Evolutionary conservation across 805 yeast species (phyloP).

Genomic region (Phaffomyces antillensis): DNA sequence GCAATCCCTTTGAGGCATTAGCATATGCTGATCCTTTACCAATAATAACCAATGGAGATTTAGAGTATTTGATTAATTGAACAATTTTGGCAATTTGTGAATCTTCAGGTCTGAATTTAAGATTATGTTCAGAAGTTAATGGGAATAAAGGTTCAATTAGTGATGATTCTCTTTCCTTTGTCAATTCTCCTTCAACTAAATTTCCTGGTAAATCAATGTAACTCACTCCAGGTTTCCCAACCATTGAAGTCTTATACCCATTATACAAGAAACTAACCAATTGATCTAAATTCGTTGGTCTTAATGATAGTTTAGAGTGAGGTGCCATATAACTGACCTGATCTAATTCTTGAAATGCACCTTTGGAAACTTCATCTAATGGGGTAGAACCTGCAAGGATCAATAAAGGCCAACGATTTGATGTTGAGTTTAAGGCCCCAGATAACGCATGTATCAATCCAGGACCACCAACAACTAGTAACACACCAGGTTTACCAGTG

Average conservation of each 20-base stretch:
- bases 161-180: background rate
- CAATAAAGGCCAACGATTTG: slow-evolving; percentile 59
- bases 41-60: slow-evolving; percentile 46
- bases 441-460: slow-evolving; percentile 64
- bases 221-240: slow-evolving; percentile 53
- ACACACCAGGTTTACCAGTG: slow-evolving; percentile 58
- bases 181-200: slow-evolving; percentile 30
- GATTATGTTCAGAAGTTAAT: slow-evolving; percentile 4
- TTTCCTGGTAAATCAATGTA: slow-evolving; percentile 64
- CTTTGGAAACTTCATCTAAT: slow-evolving; percentile 40
- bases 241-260: slow-evolving; percentile 37
- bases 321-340: slow-evolving; percentile 45
- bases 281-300: slow-evolving; percentile 28
- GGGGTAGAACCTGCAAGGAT: slow-evolving; percentile 62
- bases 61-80: slow-evolving; percentile 26
- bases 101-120: slow-evolving; percentile 26
- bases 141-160: background rate
- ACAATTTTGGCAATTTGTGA: slow-evolving; percentile 30
- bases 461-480: slow-evolving; percentile 71
- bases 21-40: slow-evolving; percentile 62
- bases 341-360: slow-evolving; percentile 69
- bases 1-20: slow-evolving; percentile 32
- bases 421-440: slow-evolving; percentile 55
- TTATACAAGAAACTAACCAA: slow-evolving; percentile 35
- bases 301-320: slow-evolving; percentile 46